Percentiles rank a stretch among this genome's conserved stretches.
Conservation (phyloP, 345 rosid genomes). For the Euphorbia lathyris region DNA sequence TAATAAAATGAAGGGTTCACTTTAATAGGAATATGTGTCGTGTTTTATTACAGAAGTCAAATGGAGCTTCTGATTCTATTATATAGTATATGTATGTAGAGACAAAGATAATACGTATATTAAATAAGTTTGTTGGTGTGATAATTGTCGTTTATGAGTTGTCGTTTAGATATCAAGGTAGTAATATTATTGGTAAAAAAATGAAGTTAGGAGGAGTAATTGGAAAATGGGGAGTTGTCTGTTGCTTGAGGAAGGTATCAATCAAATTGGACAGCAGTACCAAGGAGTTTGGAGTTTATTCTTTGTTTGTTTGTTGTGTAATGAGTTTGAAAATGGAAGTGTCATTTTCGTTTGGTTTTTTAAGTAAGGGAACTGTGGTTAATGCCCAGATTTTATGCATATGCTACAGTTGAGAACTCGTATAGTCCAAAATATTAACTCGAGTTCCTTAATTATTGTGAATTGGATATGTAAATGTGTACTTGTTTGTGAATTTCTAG, state of each 20-base stretch:
- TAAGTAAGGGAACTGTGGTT: neutral
- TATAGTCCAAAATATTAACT: slow-evolving; percentile 2
- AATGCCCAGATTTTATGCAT: neutral
- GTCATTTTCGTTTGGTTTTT: slow-evolving; percentile 23
- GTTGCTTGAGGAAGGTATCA: slow-evolving; percentile 10
- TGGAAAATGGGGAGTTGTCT: slow-evolving; percentile 14
- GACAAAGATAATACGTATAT: neutral
- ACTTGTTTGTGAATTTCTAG: neutral
- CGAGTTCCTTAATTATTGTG: neutral
- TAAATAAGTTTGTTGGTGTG: neutral
- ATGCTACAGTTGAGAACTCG: no score
- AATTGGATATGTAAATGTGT: neutral
- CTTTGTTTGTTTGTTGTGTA: slow-evolving; percentile 26
- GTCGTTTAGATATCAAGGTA: slow-evolving; percentile 35
- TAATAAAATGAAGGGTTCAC: neutral
- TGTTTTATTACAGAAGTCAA: slow-evolving; percentile 36
- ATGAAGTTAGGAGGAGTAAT: slow-evolving; percentile 12
- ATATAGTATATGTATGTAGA: neutral
- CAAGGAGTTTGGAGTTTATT: slow-evolving; percentile 30
- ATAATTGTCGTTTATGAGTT: slow-evolving; percentile 31
- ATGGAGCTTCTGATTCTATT: slow-evolving; percentile 20
- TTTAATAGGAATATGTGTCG: slow-evolving; percentile 44
- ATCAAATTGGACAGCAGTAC: slow-evolving; percentile 22
- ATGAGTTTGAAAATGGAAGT: slow-evolving; percentile 14
- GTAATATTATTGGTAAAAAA: neutral